These are phyloP conservation scores for Penicillium samsonianum DNA, from an alignment of 495 filamentous ascomycete genomes.

Conservation along the genomic window DNA sequence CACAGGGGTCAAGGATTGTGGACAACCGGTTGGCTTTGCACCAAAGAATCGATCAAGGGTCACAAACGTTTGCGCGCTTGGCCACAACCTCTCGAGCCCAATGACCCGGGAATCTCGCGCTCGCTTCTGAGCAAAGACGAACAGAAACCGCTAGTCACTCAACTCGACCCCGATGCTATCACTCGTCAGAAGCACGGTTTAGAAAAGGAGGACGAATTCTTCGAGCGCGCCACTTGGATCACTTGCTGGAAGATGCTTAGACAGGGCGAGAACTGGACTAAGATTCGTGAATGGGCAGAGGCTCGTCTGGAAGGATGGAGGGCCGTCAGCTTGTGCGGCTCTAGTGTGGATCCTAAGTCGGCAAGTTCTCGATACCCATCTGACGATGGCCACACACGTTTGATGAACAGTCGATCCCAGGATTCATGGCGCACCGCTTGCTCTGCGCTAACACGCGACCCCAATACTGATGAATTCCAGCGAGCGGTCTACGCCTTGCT, in stretches of 20 bases:
- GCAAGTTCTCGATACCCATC: constrained; percentile 37
- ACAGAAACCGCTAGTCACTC: constrained; percentile 72
- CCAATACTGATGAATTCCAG: constrained; percentile 73
- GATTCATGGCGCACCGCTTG: constrained; percentile 80
- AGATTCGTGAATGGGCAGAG: constrained; percentile 78
- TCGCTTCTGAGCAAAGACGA: constrained; percentile 57
- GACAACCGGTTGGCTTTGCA: constrained; percentile 88
- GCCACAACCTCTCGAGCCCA: constrained; percentile 64
- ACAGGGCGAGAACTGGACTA: constrained; percentile 67
- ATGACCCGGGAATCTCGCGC: constrained; percentile 54
- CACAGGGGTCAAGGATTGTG: constrained; percentile 68
- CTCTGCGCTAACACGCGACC: constrained; percentile 67
- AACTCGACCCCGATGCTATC: constrained; percentile 89
- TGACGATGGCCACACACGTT: constrained; percentile 45
- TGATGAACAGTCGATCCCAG: constrained; percentile 53
- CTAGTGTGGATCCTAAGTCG: constrained; percentile 38
- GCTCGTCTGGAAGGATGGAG: constrained; percentile 83
- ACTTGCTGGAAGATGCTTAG: constrained; percentile 87
- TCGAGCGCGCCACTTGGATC: constrained; percentile 85
- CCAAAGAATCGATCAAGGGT: constrained; percentile 83
- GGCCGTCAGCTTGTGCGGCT: constrained; percentile 55
- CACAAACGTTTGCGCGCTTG: constrained; percentile 74
- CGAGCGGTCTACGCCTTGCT: constrained; percentile 86
- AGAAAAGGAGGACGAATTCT: constrained; percentile 77
- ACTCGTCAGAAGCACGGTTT: constrained; percentile 72